Evolutionary conservation across 352 stramenopile species (phyloP).

Genomic region (Phytophthora citricola): DNA sequence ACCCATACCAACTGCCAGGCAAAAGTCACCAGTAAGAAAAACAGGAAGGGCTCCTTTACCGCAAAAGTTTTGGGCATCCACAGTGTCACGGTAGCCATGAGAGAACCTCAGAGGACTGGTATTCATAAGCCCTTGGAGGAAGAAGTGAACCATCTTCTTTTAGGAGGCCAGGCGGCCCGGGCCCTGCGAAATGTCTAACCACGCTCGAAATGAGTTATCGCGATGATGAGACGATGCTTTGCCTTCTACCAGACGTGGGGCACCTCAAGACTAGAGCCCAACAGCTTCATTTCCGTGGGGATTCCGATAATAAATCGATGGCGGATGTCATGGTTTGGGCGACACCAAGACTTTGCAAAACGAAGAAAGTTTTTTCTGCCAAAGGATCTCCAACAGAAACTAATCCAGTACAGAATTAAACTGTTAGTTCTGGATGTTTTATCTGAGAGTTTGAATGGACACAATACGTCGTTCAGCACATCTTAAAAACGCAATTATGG

Average conservation of each 20-base stretch:
- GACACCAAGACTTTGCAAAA: constrained; percentile 1
- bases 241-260: neutral
- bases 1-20: neutral
- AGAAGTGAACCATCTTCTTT: constrained; percentile 3
- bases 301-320: constrained; percentile 8
- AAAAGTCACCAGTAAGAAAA: neutral
- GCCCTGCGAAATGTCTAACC: neutral
- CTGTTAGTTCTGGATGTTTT: neutral
- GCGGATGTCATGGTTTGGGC: constrained; percentile 12
- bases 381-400: neutral
- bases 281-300: constrained; percentile 5
- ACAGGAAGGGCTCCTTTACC: neutral
- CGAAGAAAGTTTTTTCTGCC: neutral
- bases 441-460: neutral
- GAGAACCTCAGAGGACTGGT: neutral
- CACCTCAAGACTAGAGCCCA: constrained; percentile 11
- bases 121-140: constrained; percentile 8
- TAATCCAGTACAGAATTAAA: neutral
- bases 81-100: neutral
- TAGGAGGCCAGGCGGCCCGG: neutral
- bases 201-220: neutral
- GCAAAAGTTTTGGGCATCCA: neutral
- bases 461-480: neutral
- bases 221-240: neutral
- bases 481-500: neutral